These are phyloP conservation scores for Apiospora phragmitis DNA, from an alignment of 2,329 filamentous ascomycete genomes.

Conservation along the genomic window DNA sequence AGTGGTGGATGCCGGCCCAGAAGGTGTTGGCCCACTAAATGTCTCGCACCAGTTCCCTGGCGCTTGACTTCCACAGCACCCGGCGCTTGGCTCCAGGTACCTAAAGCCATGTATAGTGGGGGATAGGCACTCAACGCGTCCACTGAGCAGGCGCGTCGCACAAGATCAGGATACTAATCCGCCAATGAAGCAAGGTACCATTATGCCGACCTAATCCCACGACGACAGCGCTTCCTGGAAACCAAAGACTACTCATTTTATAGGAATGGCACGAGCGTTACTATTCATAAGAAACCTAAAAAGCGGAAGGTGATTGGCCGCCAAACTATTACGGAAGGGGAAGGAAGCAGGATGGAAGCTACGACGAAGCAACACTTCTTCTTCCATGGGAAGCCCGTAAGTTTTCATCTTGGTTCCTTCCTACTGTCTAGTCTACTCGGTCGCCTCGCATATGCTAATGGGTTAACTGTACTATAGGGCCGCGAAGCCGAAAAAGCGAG, in stretches of 20 bases:
- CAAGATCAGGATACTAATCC: background rate
- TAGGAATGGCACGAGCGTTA: background rate
- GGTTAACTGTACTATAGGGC: slow-evolving; percentile 25
- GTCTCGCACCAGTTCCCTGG: background rate
- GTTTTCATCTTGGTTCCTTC: slow-evolving; percentile 17
- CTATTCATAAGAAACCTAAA: background rate
- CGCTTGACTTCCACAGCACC: background rate
- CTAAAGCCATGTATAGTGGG: background rate
- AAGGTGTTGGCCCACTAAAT: background rate
- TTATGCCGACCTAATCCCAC: background rate
- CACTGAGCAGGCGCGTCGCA: background rate
- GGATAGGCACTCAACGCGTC: background rate
- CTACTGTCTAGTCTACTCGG: background rate
- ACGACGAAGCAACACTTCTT: slow-evolving; percentile 51
- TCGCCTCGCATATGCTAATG: background rate
- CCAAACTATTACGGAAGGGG: too few relatives aligned
- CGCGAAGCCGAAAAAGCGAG: slow-evolving; percentile 38
- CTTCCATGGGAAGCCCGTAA: slow-evolving; percentile 43
- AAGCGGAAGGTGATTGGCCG: background rate
- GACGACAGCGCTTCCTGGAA: background rate
- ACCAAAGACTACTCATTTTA: background rate
- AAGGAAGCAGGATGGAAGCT: slow-evolving; percentile 41
- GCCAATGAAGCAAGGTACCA: background rate
- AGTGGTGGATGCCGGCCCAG: background rate
- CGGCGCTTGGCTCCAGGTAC: background rate